A percentile compares a stretch with the other conserved stretches of the same genome.
phyloP scores from a whole-genome alignment of 495 filamentous ascomycete species.

The Podospora fimiseda region DNA sequence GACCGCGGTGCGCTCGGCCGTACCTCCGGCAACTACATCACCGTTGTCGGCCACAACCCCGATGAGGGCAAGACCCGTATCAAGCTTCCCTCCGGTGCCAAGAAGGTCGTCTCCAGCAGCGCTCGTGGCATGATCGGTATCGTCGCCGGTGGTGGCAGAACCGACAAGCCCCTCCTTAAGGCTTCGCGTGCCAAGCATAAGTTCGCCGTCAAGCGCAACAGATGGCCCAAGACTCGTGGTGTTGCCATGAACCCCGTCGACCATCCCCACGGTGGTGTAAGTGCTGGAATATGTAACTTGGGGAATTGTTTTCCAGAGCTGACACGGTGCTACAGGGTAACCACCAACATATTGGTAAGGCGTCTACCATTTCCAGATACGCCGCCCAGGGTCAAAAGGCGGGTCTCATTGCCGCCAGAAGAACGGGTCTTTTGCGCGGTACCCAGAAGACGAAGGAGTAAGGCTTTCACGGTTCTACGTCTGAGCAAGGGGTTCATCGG shows the following conservation, averaged over 20 bases:
- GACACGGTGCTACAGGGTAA: slow-evolving; percentile 66
- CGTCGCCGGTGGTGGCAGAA: slow-evolving; percentile 97
- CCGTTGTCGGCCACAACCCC: slow-evolving; percentile 96
- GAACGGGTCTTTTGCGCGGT: slow-evolving; percentile 98
- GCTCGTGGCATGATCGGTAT: slow-evolving; percentile 99
- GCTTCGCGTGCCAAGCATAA: slow-evolving; percentile 98
- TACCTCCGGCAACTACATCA: slow-evolving; percentile 98
- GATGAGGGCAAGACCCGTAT: slow-evolving; percentile 99
- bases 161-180: slow-evolving; percentile 99
- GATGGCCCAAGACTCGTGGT: slow-evolving; percentile 99
- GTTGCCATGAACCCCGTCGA: slow-evolving; percentile 99
- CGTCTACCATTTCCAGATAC: slow-evolving; percentile 97
- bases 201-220: slow-evolving; percentile 99
- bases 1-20: slow-evolving; percentile 93
- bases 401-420: slow-evolving; percentile 98
- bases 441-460: slow-evolving; percentile 99
- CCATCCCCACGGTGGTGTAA: slow-evolving; percentile 92
- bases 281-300: slow-evolving; percentile 9
- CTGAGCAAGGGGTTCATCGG: slow-evolving; percentile 50
- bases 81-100: slow-evolving; percentile 97
- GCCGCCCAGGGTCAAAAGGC: slow-evolving; percentile 98
- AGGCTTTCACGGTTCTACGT: slow-evolving; percentile 45
- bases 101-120: slow-evolving; percentile 93
- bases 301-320: slow-evolving; percentile 18
- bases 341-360: slow-evolving; percentile 99